A percentile compares a stretch with the other conserved stretches of the same genome.
Evolutionary conservation across 805 yeast species (phyloP).

Genomic region (Wickerhamomyces bovis): DNA sequence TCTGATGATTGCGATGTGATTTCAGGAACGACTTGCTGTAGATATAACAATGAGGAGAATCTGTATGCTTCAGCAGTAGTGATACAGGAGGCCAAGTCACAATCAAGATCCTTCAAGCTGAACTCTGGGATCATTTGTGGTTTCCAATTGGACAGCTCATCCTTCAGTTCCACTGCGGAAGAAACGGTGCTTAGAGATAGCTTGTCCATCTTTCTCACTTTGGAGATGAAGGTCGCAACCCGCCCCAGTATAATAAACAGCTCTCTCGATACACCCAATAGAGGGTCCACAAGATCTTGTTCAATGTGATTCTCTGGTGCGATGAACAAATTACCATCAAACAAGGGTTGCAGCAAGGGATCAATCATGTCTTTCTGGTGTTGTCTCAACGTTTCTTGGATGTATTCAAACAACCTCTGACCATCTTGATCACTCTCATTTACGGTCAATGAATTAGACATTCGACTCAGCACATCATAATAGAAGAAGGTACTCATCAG

Average conservation of each 20-base stretch:
- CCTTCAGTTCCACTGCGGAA: conserved; percentile 47
- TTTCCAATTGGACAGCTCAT: conserved; percentile 50
- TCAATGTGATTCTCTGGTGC: conserved; percentile 1
- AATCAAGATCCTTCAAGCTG: not conserved
- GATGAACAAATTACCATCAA: conserved; percentile 4
- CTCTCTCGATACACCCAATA: conserved; percentile 61
- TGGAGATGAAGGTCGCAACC: conserved; percentile 50
- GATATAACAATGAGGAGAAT: conserved; percentile 49
- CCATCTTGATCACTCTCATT: conserved; percentile 24
- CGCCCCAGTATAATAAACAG: conserved; percentile 59
- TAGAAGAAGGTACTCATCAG: conserved; percentile 52
- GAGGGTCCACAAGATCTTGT: conserved; percentile 44
- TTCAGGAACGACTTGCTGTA: conserved; percentile 70
- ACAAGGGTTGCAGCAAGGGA: conserved; percentile 3
- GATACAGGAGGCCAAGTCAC: conserved; percentile 55
- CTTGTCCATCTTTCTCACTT: conserved; percentile 35
- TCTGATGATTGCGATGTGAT: conserved; percentile 50
- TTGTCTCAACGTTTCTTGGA: not conserved
- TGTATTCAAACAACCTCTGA: not conserved
- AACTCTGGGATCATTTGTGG: conserved; percentile 32
- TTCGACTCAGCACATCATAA: conserved; percentile 59
- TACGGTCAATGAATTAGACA: conserved; percentile 46
- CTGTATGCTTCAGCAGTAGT: conserved; percentile 70
- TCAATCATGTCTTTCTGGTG: conserved; percentile 4
- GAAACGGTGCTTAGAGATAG: conserved; percentile 45